Base-by-base conservation (phyloP, 2,329 filamentous ascomycete species). In the Tolypocladium pustulatum region DNA sequence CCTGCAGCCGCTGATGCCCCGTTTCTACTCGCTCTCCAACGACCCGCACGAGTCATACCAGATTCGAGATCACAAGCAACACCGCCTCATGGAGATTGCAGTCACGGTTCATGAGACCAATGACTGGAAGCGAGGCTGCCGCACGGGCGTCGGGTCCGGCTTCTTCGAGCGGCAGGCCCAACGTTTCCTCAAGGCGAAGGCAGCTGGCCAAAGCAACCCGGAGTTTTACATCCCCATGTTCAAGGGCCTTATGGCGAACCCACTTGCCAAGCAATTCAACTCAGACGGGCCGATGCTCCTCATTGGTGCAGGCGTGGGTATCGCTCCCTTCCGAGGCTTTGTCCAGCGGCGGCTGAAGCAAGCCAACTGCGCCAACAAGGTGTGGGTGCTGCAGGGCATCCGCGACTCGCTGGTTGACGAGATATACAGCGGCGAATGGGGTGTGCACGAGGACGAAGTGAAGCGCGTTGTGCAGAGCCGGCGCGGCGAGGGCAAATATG, bases 11-110 rank as follows among this genome's bases (percentile, higher is more conserved):
- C 81, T 97, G 56, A 97, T 97, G 93, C 94, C 94, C 3, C 89
- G 94, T 61, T 99, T 99, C 78, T 99, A 99, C 77, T 97, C 93
- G 4, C 85, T 99, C 17, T 97, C 92, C 57, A 97, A 96, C 71
- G 94, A 99, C 68, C 94, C 94, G 0, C 90, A 94, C 63, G 85
- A 95, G 65, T 81, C 81, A 9, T 89, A 83, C 61, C 82, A 83
- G 62, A 81, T 86, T 27, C 82, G 85, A 62, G 88, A 88, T 62
- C 82, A 84, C 43, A 83, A 88, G 63, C 82, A 83, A 64, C 88
- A 89, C 63, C 89, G 92, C 36, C 77, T 97, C 60, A 87, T 99
- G 67, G 94, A 97, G 76, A 89, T 97, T 68, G 94, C 94, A n/a
- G 94, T 99, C 59, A 95, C 92, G 9, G 86, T 99, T 61, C 94